These are phyloP conservation scores for Croton laevigatus DNA, from an alignment of 441 rosid species.

Conservation along the genomic window DNA sequence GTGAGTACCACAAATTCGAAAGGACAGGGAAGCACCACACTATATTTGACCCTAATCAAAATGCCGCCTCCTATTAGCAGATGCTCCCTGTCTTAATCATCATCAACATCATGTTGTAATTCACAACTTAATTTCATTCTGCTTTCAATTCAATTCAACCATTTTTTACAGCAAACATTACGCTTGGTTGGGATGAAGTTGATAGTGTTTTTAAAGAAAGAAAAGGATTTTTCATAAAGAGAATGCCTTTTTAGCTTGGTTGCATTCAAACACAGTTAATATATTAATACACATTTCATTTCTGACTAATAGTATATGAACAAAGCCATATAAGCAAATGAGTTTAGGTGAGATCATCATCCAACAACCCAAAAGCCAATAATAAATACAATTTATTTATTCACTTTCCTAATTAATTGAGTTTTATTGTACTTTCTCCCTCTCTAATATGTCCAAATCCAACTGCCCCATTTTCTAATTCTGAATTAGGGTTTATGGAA, in stretches of 20 bases:
- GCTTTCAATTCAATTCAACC: background rate
- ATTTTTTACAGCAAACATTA: background rate
- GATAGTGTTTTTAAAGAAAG: background rate
- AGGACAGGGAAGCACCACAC: constrained; percentile 28
- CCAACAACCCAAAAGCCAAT: constrained; percentile 9
- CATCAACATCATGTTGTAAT: background rate
- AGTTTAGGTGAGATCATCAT: background rate
- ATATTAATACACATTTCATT: background rate
- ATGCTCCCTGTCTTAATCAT: background rate
- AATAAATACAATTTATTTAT: constrained; percentile 19
- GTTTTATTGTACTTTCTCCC: constrained; percentile 20
- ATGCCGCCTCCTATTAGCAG: background rate
- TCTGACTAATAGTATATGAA: constrained; percentile 5
- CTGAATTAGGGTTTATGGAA: constrained; percentile 24
- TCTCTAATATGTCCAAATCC: constrained; percentile 31
- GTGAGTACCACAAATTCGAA: constrained; percentile 10
- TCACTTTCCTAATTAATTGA: constrained; percentile 28
- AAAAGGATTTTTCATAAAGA: background rate
- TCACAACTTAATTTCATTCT: background rate
- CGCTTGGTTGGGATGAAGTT: background rate
- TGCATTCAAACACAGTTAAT: background rate
- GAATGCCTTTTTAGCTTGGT: background rate
- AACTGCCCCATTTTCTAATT: constrained; percentile 19
- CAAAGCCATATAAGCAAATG: constrained; percentile 10
- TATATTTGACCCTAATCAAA: background rate